These are phyloP conservation scores for Cyphellophora attinorum DNA, from an alignment of 2,329 filamentous ascomycete genomes.

Conservation along the genomic window DNA sequence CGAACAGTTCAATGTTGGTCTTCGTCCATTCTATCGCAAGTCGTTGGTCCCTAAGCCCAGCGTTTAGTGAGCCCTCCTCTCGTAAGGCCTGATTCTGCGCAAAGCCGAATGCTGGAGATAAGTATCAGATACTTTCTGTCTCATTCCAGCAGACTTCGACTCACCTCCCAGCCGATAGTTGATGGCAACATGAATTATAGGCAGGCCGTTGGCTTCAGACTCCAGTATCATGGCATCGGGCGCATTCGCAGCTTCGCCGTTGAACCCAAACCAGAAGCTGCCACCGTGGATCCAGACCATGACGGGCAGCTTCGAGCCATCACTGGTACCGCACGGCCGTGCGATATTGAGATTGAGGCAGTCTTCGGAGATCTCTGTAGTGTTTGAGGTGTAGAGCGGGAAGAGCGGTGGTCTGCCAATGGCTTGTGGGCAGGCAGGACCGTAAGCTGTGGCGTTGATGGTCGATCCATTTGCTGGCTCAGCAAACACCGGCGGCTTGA, in stretches of 20 bases:
- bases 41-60: constrained; percentile 23
- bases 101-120: constrained; percentile 29
- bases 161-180: constrained; percentile 11
- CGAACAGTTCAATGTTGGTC: constrained; percentile 16
- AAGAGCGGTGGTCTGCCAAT: constrained; percentile 6
- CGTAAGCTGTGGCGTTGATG: constrained; percentile 16
- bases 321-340: constrained; percentile 4
- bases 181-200: constrained; percentile 11
- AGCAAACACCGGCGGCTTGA: constrained; percentile 19
- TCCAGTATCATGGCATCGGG: constrained; percentile 10
- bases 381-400: constrained; percentile 3
- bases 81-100: constrained; percentile 6
- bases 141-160: background rate
- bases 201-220: constrained; percentile 7
- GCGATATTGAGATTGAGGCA: constrained; percentile 24
- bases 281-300: constrained; percentile 21
- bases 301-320: constrained; percentile 20
- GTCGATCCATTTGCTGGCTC: constrained; percentile 17
- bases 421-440: constrained; percentile 18
- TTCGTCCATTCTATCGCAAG: constrained; percentile 16
- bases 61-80: constrained; percentile 25
- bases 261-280: constrained; percentile 3
- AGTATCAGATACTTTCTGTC: background rate
- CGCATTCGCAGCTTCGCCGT: constrained; percentile 8
- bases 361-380: constrained; percentile 21